A percentile compares a stretch with the other conserved stretches of the same genome.
Evolutionary conservation across 352 stramenopile species (phyloP).

Genomic region (Globisporangium sylvaticum): DNA sequence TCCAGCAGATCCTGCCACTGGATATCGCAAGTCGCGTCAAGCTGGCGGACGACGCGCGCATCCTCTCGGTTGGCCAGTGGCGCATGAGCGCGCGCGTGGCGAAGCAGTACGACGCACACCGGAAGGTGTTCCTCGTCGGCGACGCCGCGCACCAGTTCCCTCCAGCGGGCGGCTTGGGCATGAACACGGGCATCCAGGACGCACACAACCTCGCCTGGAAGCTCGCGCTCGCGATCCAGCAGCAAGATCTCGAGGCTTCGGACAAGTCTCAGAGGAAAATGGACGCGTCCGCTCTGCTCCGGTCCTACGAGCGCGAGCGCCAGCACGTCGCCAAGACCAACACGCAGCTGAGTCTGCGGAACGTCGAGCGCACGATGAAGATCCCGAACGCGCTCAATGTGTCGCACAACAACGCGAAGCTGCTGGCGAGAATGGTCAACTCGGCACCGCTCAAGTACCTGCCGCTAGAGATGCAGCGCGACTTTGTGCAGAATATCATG

Average conservation of each 20-base stretch:
- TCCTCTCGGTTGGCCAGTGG: slow-evolving; percentile 89
- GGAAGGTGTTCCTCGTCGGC: slow-evolving; percentile 85
- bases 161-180: slow-evolving; percentile 89
- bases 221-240: slow-evolving; percentile 65
- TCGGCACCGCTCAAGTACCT: slow-evolving; percentile 57
- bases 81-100: slow-evolving; percentile 92
- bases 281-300: slow-evolving; percentile 38
- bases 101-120: slow-evolving; percentile 68
- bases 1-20: slow-evolving; percentile 43
- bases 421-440: slow-evolving; percentile 56
- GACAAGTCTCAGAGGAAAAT: neutral
- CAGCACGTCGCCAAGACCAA: slow-evolving; percentile 71
- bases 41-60: slow-evolving; percentile 52
- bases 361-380: slow-evolving; percentile 86
- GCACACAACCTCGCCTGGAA: slow-evolving; percentile 93
- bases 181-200: slow-evolving; percentile 93
- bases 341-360: slow-evolving; percentile 79
- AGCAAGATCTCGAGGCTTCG: slow-evolving; percentile 9
- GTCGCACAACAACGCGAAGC: slow-evolving; percentile 74
- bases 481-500: slow-evolving; percentile 70
- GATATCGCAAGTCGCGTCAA: neutral
- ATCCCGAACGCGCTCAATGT: slow-evolving; percentile 74
- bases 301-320: slow-evolving; percentile 79
- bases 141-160: slow-evolving; percentile 92
- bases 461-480: slow-evolving; percentile 44